Conservation (phyloP, 805 yeast species). For the Candida golubevii region DNA sequence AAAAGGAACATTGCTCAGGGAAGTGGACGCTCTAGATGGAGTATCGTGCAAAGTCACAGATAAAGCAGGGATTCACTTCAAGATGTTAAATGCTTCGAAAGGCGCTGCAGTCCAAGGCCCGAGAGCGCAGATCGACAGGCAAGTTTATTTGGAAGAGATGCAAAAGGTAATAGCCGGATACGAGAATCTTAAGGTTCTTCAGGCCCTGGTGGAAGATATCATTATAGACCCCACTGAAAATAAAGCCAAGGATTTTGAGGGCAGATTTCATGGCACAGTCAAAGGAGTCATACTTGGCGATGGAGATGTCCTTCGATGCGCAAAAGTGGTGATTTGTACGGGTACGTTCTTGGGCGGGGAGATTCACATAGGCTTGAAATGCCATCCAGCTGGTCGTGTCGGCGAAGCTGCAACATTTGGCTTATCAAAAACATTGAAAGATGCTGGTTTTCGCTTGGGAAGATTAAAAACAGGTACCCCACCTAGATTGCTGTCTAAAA, state of each 20-base stretch:
- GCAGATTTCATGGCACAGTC: slow-evolving; percentile 44
- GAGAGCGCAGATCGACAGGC: slow-evolving; percentile 90
- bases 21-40: slow-evolving; percentile 96
- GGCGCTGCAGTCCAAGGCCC: slow-evolving; percentile 99
- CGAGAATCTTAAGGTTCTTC: slow-evolving; percentile 53
- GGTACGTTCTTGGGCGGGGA: slow-evolving; percentile 96
- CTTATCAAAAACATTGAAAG: slow-evolving; percentile 68
- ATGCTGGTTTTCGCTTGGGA: slow-evolving; percentile 80
- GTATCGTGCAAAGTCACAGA: slow-evolving; percentile 85
- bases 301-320: slow-evolving; percentile 57
- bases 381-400: slow-evolving; percentile 86
- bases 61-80: slow-evolving; percentile 87
- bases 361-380: slow-evolving; percentile 80
- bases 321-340: slow-evolving; percentile 81
- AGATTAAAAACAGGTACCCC: slow-evolving; percentile 97
- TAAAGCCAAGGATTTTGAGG: slow-evolving; percentile 26
- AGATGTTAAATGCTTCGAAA: slow-evolving; percentile 75
- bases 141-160: slow-evolving; percentile 75
- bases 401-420: slow-evolving; percentile 93
- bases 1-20: slow-evolving; percentile 86
- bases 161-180: slow-evolving; percentile 56
- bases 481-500: slow-evolving; percentile 69
- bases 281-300: slow-evolving; percentile 70
- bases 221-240: slow-evolving; percentile 46
- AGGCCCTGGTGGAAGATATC: slow-evolving; percentile 82